Conservation (phyloP, 2,329 filamentous ascomycete species). For the Penicillium sp. region DNA sequence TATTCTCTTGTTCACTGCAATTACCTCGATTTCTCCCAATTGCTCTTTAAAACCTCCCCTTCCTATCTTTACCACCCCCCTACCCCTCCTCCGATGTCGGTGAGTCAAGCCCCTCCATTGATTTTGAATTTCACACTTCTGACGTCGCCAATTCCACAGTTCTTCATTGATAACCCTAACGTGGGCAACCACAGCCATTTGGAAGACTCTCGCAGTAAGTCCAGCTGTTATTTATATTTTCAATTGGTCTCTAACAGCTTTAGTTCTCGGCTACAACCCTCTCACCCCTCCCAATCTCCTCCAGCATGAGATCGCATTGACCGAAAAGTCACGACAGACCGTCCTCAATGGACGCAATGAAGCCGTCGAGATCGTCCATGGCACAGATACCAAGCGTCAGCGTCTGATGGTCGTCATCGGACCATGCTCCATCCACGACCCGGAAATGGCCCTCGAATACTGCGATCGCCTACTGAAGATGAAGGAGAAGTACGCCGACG, state of each 20-base stretch:
- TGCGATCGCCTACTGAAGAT: slow-evolving; percentile 77
- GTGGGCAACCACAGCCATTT: slow-evolving; percentile 71
- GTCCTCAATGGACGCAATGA: slow-evolving; percentile 62
- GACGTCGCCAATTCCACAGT: slow-evolving; percentile 46
- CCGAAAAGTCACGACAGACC: slow-evolving; percentile 48
- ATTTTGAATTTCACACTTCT: slow-evolving; percentile 12
- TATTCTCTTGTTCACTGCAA: neutral
- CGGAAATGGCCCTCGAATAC: slow-evolving; percentile 85
- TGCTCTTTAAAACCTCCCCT: slow-evolving; percentile 1
- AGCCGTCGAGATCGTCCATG: slow-evolving; percentile 61
- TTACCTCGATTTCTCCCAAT: neutral
- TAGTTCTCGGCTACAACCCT: slow-evolving; percentile 87
- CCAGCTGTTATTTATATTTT: neutral
- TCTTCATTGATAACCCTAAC: slow-evolving; percentile 76
- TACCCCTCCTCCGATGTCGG: slow-evolving; percentile 31
- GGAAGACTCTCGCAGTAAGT: slow-evolving; percentile 80
- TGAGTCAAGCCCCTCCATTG: slow-evolving; percentile 28
- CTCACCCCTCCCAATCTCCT: slow-evolving; percentile 91
- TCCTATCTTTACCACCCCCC: neutral
- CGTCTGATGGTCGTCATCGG: slow-evolving; percentile 79
- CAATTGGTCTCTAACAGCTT: slow-evolving; percentile 5
- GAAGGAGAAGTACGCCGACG: slow-evolving; percentile 83
- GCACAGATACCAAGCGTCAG: slow-evolving; percentile 54
- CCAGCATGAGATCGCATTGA: slow-evolving; percentile 77
- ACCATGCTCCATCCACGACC: slow-evolving; percentile 97